A percentile compares a stretch with the other conserved stretches of the same genome.
These are phyloP conservation scores for Lepiota subincarnata DNA, from an alignment of 768 basidiomycete species.

Conservation along the genomic window DNA sequence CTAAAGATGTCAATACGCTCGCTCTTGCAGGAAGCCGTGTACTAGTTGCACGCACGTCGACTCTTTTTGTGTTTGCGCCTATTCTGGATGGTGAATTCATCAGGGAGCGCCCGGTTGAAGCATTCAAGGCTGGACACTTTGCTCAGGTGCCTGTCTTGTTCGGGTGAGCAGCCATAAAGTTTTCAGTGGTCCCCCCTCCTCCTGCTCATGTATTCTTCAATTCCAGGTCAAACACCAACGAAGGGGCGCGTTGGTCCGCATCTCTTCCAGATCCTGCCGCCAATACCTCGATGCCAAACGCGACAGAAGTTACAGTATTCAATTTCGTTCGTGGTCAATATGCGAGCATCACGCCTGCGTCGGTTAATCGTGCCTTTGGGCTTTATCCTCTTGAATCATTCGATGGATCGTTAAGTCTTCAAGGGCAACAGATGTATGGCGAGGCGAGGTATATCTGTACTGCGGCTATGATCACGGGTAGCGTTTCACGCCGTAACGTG, in stretches of 20 bases:
- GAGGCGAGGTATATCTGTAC: constrained; percentile 42
- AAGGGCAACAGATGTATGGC: constrained; percentile 43
- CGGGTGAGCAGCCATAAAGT: constrained; percentile 18
- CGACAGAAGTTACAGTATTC: constrained; percentile 35
- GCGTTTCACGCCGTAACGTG: constrained; percentile 11
- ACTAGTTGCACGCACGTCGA: constrained; percentile 26
- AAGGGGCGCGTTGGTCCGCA: constrained; percentile 38
- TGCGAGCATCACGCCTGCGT: constrained; percentile 22
- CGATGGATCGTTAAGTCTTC: constrained; percentile 30
- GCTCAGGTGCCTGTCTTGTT: constrained; percentile 37
- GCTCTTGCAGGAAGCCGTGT: constrained; percentile 29
- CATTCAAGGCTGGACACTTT: constrained; percentile 32
- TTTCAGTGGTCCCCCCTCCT: too few relatives aligned
- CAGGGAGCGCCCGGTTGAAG: constrained; percentile 32
- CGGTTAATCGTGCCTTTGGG: constrained; percentile 27
- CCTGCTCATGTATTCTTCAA: not conserved
- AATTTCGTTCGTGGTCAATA: constrained; percentile 40
- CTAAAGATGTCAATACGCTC: constrained; percentile 22
- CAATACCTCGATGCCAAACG: constrained; percentile 35
- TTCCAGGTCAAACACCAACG: constrained; percentile 33
- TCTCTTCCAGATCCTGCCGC: constrained; percentile 28
- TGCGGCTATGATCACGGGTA: constrained; percentile 31
- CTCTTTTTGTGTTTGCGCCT: constrained; percentile 36
- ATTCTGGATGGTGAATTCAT: constrained; percentile 33
- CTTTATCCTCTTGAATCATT: constrained; percentile 33